Evolutionary conservation across 2,329 filamentous ascomycete genomes (phyloP), one percentile per base, ranked within the genome.

Genomic region (Pochonia chlamydosporia): DNA sequence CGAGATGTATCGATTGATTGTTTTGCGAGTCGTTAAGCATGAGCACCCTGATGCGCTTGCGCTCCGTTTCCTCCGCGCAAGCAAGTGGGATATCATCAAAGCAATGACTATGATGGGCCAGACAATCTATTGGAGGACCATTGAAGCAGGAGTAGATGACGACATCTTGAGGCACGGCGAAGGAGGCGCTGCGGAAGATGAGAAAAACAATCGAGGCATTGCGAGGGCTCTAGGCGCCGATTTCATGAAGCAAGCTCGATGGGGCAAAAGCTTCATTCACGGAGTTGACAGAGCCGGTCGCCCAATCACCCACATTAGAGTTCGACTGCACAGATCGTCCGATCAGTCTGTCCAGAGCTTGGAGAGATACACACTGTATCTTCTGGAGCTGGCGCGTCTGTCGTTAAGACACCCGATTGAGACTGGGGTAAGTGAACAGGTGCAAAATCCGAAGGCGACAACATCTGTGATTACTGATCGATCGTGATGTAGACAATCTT

Each of bases 11-110:
- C 79, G 88, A 46, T 72, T 74, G 11, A 83, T 88, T 0, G 85
- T 95, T 61, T 95, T 89, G 89, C 78, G 72, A 55, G 92, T 95
- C 87, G 79, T 89, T 50, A 96, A 96, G 70, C 84, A 90, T 58
- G 91, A 96, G 63, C 80, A 95, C 61, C 90, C 91, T 0, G 90
- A 96, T 67, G 84, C 82, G 4, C 71, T 92, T 20, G 68, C 89
- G 10, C 70, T 93, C 46, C 81, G 88, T 31, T 93, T 92, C 66
- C 70, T 93, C 51, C 76, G 88, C 45, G 87, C 87, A 10, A 75
- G 87, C 42, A 92, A 92, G 68, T 96, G 90, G 90, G 88, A 96
- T 61, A 81, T 93, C 21, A 84, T 95, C 47, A 87, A 86, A 60
- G 90, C 90, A 7, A 75, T 95, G 24, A 78, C 93, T 54, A 95